phyloP scores from a whole-genome alignment of 345 rosid genomes.

The Lepidium africanum region DNA sequence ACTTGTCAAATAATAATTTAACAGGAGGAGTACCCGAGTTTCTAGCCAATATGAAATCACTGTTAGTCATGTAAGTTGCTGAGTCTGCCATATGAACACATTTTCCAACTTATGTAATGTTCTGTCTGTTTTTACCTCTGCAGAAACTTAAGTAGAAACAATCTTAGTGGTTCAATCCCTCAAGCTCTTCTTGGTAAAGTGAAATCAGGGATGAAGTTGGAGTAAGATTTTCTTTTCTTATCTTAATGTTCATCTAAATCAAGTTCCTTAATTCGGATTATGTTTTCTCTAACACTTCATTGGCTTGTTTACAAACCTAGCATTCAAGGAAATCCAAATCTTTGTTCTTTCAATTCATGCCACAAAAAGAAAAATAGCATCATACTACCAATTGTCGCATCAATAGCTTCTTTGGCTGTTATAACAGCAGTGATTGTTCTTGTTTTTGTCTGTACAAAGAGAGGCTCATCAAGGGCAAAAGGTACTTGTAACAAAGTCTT shows the following conservation, averaged over 20 bases:
- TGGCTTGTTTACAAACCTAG: constrained; percentile 2
- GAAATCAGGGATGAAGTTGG: constrained; percentile 9
- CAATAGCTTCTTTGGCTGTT: constrained; percentile 20
- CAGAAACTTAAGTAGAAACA: constrained; percentile 31
- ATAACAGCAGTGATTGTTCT: neutral
- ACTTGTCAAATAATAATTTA: constrained; percentile 46
- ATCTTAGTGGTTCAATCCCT: constrained; percentile 44
- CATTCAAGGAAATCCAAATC: constrained; percentile 20
- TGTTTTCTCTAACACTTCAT: neutral
- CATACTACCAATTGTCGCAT: constrained; percentile 11
- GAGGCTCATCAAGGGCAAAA: neutral
- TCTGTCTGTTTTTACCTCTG: neutral
- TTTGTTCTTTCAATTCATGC: constrained; percentile 24
- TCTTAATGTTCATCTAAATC: neutral
- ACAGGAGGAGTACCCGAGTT: constrained; percentile 40
- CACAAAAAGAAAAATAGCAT: neutral
- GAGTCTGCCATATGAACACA: neutral
- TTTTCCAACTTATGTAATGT: neutral
- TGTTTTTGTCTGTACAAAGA: constrained; percentile 8
- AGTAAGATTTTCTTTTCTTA: constrained; percentile 8
- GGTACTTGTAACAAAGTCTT: constrained; percentile 11
- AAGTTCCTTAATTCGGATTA: neutral
- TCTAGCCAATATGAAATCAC: constrained; percentile 37
- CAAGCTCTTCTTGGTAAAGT: constrained; percentile 14
- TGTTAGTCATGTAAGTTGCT: constrained; percentile 44